Evolutionary conservation across 1,284 basidiomycete species (phyloP).

Genomic region (Tremellales sp.): DNA sequence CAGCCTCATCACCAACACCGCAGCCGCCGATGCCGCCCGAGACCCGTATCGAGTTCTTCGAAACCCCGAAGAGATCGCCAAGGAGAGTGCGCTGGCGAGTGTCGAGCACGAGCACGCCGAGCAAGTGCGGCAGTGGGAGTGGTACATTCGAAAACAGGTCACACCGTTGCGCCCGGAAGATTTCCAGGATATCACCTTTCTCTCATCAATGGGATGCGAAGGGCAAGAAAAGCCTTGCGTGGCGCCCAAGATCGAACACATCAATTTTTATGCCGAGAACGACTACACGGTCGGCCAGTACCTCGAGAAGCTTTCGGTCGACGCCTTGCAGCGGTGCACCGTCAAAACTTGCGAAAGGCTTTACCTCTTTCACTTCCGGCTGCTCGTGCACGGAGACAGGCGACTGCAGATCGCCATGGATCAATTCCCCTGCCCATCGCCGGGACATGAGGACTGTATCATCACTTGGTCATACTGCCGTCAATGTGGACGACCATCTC

Average conservation of each 20-base stretch:
- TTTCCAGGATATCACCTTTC: slow-evolving; percentile 74
- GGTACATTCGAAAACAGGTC: slow-evolving; percentile 75
- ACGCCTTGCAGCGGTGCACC: slow-evolving; percentile 66
- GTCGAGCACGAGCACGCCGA: slow-evolving; percentile 76
- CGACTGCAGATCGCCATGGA: slow-evolving; percentile 80
- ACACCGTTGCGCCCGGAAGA: slow-evolving; percentile 87
- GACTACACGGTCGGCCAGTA: slow-evolving; percentile 90
- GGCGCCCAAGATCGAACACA: slow-evolving; percentile 57
- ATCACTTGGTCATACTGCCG: slow-evolving; percentile 92
- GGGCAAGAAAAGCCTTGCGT: slow-evolving; percentile 51
- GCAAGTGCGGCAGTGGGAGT: slow-evolving; percentile 82
- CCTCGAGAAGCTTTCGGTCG: slow-evolving; percentile 68
- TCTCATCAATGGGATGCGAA: slow-evolving; percentile 42
- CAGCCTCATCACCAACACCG: slow-evolving; percentile 3
- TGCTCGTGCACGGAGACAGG: slow-evolving; percentile 84
- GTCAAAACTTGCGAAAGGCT: slow-evolving; percentile 80
- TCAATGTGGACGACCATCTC: slow-evolving; percentile 72
- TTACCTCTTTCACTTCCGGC: slow-evolving; percentile 75
- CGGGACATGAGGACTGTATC: slow-evolving; percentile 61
- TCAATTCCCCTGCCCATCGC: slow-evolving; percentile 56
- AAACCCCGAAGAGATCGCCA: slow-evolving; percentile 55
- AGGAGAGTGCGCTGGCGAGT: slow-evolving; percentile 66
- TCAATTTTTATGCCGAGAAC: slow-evolving; percentile 88
- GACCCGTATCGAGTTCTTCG: slow-evolving; percentile 40
- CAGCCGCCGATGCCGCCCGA: slow-evolving; percentile 12